Evolutionary conservation across 495 filamentous ascomycete species (phyloP).

Genomic region (Penicillium odoratum): DNA sequence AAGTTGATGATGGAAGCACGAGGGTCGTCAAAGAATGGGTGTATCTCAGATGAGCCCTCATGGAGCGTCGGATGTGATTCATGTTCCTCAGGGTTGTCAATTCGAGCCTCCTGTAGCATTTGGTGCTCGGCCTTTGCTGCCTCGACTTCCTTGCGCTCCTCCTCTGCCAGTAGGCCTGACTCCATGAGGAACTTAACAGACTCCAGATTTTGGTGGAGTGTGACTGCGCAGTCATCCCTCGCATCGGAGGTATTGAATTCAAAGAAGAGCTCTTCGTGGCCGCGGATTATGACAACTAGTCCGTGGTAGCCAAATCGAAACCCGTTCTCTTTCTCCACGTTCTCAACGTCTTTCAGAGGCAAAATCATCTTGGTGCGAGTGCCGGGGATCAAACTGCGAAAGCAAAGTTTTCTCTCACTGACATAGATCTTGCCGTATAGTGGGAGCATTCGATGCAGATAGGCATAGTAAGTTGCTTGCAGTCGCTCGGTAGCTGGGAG

Average conservation of each 20-base stretch:
- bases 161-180: constrained; percentile 64
- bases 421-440: constrained; percentile 98
- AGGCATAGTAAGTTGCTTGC: constrained; percentile 88
- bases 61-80: constrained; percentile 45
- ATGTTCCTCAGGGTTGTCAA: constrained; percentile 58
- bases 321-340: constrained; percentile 91
- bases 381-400: constrained; percentile 85
- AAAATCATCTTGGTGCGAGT: constrained; percentile 93
- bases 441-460: constrained; percentile 82
- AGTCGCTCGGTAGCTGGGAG: constrained; percentile 80
- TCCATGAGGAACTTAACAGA: constrained; percentile 70
- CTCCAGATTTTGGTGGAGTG: constrained; percentile 73
- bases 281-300: constrained; percentile 85
- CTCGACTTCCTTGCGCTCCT: constrained; percentile 70
- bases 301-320: constrained; percentile 92
- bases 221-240: constrained; percentile 86
- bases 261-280: constrained; percentile 96
- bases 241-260: constrained; percentile 77
- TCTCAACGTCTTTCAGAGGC: constrained; percentile 89
- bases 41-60: constrained; percentile 47
- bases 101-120: constrained; percentile 75
- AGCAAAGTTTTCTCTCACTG: constrained; percentile 87
- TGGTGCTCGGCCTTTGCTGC: constrained; percentile 80
- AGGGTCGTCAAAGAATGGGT: constrained; percentile 88
- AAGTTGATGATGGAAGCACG: constrained; percentile 92